phyloP scores from a whole-genome alignment of 306 rosid species.

The Senna siamea region DNA sequence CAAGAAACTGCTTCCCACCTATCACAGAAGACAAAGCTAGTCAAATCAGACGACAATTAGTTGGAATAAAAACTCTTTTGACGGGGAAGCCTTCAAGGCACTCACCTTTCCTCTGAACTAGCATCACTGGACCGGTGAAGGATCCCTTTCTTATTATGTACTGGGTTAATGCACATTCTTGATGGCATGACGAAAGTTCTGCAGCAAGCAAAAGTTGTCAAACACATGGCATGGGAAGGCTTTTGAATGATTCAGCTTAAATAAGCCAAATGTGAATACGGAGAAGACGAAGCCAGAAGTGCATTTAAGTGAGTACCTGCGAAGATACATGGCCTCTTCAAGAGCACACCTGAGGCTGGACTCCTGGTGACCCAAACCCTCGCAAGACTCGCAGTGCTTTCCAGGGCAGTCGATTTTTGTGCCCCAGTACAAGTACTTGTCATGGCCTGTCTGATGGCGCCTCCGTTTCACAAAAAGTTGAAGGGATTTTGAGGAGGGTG shows the following conservation, averaged over 20 bases:
- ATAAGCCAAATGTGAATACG: too few species aligned
- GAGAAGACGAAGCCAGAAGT: too few species aligned
- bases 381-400: slow-evolving; percentile 84
- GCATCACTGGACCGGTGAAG: slow-evolving; percentile 59
- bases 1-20: slow-evolving; percentile 89
- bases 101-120: slow-evolving; percentile 72
- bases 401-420: slow-evolving; percentile 90
- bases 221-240: too few species aligned
- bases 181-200: slow-evolving; percentile 94
- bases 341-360: slow-evolving; percentile 98
- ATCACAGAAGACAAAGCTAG: slow-evolving; percentile 39
- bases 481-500: slow-evolving; percentile 33
- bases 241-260: too few species aligned
- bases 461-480: too few species aligned
- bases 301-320: slow-evolving; percentile 51
- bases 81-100: slow-evolving; percentile 5
- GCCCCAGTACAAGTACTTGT: slow-evolving; percentile 92
- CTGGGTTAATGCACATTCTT: slow-evolving; percentile 93
- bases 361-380: slow-evolving; percentile 96
- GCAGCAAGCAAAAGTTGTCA: slow-evolving; percentile 47
- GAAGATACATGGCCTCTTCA: slow-evolving; percentile 84
- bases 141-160: slow-evolving; percentile 90
- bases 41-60: neutral
- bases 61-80: neutral
- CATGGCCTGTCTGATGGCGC: too few species aligned